These are phyloP conservation scores for Sordariomycetes sp. DNA, from an alignment of 2,329 filamentous ascomycete genomes.

Conservation along the genomic window DNA sequence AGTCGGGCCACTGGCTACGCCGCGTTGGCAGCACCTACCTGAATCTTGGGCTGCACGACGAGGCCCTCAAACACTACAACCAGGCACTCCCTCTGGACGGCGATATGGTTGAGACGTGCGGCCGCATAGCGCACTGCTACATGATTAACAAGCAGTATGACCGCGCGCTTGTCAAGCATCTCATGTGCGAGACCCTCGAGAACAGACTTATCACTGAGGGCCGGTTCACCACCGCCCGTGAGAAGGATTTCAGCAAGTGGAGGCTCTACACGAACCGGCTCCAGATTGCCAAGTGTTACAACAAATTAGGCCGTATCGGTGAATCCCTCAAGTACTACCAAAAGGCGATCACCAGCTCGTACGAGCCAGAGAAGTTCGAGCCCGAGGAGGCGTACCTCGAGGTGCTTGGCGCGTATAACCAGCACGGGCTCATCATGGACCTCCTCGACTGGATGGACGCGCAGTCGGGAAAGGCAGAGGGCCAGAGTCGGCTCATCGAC, in stretches of 20 bases:
- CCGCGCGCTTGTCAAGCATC: constrained; percentile 19
- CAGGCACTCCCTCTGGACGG: constrained; percentile 20
- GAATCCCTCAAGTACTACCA: constrained; percentile 20
- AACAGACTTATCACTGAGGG: constrained; percentile 14
- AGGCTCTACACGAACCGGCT: constrained; percentile 25
- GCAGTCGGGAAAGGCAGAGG: constrained; percentile 10
- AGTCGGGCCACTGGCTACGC: constrained; percentile 22
- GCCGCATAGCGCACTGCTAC: constrained; percentile 26
- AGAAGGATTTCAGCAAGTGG: constrained; percentile 18
- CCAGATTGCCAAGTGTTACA: constrained; percentile 22
- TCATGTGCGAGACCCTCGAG: constrained; percentile 22
- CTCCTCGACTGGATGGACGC: constrained; percentile 18
- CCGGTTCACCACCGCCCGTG: constrained; percentile 10
- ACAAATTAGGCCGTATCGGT: constrained; percentile 16
- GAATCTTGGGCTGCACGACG: constrained; percentile 18
- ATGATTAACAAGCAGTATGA: constrained; percentile 19
- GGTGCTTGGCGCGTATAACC: constrained; percentile 21
- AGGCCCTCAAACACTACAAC: constrained; percentile 21
- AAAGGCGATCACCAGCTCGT: constrained; percentile 18
- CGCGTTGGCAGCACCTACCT: constrained; percentile 26
- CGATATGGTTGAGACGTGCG: constrained; percentile 22
- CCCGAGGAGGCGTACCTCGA: constrained; percentile 22
- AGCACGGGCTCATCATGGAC: constrained; percentile 19
- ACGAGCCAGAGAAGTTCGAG: constrained; percentile 19
- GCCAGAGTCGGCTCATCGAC: constrained; percentile 17